phyloP scores from a whole-genome alignment of 495 filamentous ascomycete genomes.

The Penicillium paxilli region DNA sequence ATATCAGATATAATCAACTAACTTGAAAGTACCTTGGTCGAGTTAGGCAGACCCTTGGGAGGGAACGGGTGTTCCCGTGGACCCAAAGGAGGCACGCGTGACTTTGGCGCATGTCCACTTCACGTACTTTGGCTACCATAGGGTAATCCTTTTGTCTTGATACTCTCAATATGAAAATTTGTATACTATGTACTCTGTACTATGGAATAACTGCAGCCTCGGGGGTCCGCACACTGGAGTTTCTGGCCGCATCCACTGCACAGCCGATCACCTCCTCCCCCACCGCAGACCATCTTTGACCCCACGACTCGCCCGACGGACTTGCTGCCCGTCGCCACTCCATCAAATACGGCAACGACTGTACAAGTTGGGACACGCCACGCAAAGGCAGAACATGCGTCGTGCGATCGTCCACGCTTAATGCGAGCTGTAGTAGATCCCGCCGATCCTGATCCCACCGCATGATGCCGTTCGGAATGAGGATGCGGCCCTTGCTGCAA shows the following conservation, averaged over 20 bases:
- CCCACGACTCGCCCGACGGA: neutral
- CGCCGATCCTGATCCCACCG: conserved; percentile 4
- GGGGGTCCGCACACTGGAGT: neutral
- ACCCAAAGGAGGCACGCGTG: conserved; percentile 9
- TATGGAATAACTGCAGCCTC: neutral
- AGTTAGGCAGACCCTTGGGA: neutral
- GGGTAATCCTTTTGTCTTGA: no score
- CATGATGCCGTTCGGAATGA: conserved; percentile 3
- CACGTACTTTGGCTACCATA: no score
- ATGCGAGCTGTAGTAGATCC: conserved; percentile 3
- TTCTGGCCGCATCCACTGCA: neutral
- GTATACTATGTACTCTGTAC: neutral
- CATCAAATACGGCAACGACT: conserved; percentile 1
- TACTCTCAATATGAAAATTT: no score
- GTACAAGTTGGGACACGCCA: neutral
- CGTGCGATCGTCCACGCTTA: neutral
- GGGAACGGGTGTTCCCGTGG: conserved; percentile 4
- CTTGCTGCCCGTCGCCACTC: neutral
- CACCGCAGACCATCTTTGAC: neutral
- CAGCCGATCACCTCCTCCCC: conserved; percentile 3
- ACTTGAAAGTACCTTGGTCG: neutral
- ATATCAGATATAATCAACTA: no score
- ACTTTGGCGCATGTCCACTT: no score
- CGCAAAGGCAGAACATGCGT: neutral
- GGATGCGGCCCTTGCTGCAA: neutral